Percentiles rank a stretch among this genome's conserved stretches.
phyloP scores from a whole-genome alignment of 768 basidiomycete species.

The Suillus subluteus region DNA sequence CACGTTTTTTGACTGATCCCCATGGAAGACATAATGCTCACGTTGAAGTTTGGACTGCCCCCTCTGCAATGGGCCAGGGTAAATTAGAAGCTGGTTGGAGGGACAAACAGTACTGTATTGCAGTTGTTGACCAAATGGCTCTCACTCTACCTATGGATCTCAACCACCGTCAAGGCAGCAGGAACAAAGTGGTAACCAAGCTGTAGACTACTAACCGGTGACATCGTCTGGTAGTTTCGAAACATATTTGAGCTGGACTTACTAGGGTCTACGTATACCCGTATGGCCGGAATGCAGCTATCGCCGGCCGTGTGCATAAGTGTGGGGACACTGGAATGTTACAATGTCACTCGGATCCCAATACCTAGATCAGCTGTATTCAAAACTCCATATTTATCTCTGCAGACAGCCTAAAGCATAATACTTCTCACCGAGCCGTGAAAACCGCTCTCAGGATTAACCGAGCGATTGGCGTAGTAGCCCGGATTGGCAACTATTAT shows the following conservation, averaged over 20 bases:
- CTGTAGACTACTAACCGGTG: constrained; percentile 19
- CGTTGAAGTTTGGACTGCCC: constrained; percentile 71
- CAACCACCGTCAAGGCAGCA: constrained; percentile 27
- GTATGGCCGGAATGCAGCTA: not conserved
- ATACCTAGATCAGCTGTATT: not conserved
- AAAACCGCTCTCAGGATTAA: constrained; percentile 1
- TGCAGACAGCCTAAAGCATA: not conserved
- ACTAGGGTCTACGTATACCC: not conserved
- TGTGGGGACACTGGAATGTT: not conserved
- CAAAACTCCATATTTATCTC: not conserved
- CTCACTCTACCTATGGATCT: constrained; percentile 42
- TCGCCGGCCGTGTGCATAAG: not conserved
- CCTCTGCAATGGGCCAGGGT: constrained; percentile 54
- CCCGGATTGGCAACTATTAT: not conserved
- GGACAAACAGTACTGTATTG: constrained; percentile 65
- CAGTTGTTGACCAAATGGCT: constrained; percentile 64
- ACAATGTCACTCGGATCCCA: not conserved
- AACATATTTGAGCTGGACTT: not conserved
- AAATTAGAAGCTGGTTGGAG: constrained; percentile 52
- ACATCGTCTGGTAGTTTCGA: too few relatives aligned
- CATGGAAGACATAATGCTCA: constrained; percentile 60
- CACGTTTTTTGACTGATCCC: constrained; percentile 56
- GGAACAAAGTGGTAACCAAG: constrained; percentile 16
- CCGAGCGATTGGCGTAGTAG: not conserved
- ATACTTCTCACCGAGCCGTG: not conserved